Evolutionary conservation across 208 protist species (phyloP), one percentile per base, ranked within the genome.

Genomic region (Wallacemonas sp.): DNA sequence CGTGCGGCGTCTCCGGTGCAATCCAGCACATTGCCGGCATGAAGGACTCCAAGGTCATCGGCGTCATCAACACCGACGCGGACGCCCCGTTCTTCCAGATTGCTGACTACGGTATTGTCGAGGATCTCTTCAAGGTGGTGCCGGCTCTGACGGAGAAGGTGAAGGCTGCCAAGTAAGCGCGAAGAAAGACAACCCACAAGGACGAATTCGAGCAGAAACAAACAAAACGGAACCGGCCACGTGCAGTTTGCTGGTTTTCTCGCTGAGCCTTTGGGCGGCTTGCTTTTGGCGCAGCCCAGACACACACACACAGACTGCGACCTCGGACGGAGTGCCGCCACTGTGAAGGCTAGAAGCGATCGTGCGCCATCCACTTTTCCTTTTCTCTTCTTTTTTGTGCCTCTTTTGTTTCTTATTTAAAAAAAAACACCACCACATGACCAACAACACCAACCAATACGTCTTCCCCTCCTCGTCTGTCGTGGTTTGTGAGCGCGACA

Each of bases 11-110:
- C 60, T 97, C 91, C 41, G 98, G 98, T 46, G 97, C 97, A 2
- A 98, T 99, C 70, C 97, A 97, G 78, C 87, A 96, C 70, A 74
- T 99, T 8, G 97, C 98, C 1, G 98, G 98, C 63, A 99, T 99
- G 98, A 99, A 99, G 85, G 98, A 99, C 85, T 96, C 86, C 63
- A 99, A 99, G 87, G 89, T 92, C 21, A 98, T 98, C 68, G 96
- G 95, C 1, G 92, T 95, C 24, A 92, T 98, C 68, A 99, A 99
- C 90, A 99, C 98, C 64, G 98, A 99, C 70, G 74, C 87, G 33
- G 98, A 99, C 14, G 98, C 98, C 2, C 98, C 98, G 32, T 99
- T 99, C 70, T 99, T 99, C 81, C 94, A 98, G 78, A 87, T 97
- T 39, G 94, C 97, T 3, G 98, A 99, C 86, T 98, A 99, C 78